Evolutionary conservation across 257 asterid species (phyloP).

Genomic region (Penstemon newberryi): DNA sequence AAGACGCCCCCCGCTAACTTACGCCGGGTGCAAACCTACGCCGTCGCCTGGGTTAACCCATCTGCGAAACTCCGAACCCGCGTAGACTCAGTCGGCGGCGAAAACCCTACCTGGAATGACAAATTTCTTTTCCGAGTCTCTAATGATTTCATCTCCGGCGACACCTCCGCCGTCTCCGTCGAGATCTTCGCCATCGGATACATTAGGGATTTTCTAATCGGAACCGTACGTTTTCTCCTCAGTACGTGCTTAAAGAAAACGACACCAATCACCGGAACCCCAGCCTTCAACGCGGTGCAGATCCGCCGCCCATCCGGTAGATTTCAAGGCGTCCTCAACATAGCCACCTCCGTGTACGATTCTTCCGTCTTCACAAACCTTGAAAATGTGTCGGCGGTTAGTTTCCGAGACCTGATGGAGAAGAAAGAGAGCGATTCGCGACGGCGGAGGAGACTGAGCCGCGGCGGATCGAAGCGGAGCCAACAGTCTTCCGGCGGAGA

Average conservation of each 20-base stretch:
- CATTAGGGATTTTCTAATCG: slow-evolving; percentile 60
- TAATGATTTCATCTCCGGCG: slow-evolving; percentile 59
- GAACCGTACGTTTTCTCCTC: slow-evolving; percentile 74
- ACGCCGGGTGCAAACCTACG: slow-evolving; percentile 74
- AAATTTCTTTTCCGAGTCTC: slow-evolving; percentile 80
- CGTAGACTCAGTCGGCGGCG: slow-evolving; percentile 63
- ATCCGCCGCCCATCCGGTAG: slow-evolving; percentile 83
- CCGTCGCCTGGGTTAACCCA: slow-evolving; percentile 68
- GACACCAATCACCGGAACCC: slow-evolving; percentile 36
- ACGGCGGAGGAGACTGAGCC: slow-evolving; percentile 53
- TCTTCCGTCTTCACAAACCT: slow-evolving; percentile 53
- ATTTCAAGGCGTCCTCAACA: slow-evolving; percentile 78
- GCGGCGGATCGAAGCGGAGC: slow-evolving; percentile 65
- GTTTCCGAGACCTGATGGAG: slow-evolving; percentile 61
- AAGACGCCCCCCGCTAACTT: slow-evolving; percentile 58
- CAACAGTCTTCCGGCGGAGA: slow-evolving; percentile 60
- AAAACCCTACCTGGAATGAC: slow-evolving; percentile 94
- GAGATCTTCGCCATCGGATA: slow-evolving; percentile 78
- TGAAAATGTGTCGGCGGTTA: slow-evolving; percentile 56
- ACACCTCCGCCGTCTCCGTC: slow-evolving; percentile 79
- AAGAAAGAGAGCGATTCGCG: slow-evolving; percentile 46
- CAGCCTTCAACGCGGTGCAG: slow-evolving; percentile 77
- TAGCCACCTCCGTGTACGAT: slow-evolving; percentile 60
- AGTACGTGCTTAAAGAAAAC: slow-evolving; percentile 46
- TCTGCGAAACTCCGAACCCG: slow-evolving; percentile 72